Evolutionary conservation across 1,284 basidiomycete species (phyloP), one percentile per base, ranked within the genome.

Genomic region (Xanthoconium separans): DNA sequence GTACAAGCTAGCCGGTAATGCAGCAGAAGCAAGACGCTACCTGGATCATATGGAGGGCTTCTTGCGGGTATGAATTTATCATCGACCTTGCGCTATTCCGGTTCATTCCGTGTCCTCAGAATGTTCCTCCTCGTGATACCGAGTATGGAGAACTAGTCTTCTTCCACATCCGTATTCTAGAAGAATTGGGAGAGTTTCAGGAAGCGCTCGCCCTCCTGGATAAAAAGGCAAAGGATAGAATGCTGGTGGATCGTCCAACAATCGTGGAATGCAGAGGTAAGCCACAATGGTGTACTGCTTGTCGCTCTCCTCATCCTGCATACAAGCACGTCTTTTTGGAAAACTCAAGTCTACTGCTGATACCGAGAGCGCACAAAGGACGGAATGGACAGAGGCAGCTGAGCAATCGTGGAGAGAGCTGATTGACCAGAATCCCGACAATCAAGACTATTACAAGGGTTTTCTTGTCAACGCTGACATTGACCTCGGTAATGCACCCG

Each of bases 131-230:
- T 58, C 84, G 87, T 60, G 93, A 96, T 65, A 77, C 85, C 54
- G 96, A 98, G 64, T 88, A 92, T 61, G 90, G 89, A 0, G 95
- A 98, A 74, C 78, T 90, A 1, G 70, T 92, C 29, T 76, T 98
- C 31, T 96, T 95, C 70, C 87, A 96, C 64, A 75, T 96, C 53
- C 79, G 77, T 42, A 66, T 98, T 3, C 79, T 95, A 34, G 89
- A 95, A 62, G 88, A 94, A 50, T 72, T 87, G 31, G 89, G 84
- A 31, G 83, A 89, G 39, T 75, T 78, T 48, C 72, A 83, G 8
- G 82, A 85, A 48, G 88, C 87, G 11, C 77, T 85, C 44, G 65
- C 69, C 16, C 69, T 87, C 39, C 77, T 98, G 30, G 86, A 92
- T 57, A 69, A 75, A 37, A 87, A 83, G 56, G 77, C 85, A 16